Percentiles rank a stretch among this genome's conserved stretches.
These are phyloP conservation scores for Didymella lethalis DNA, from an alignment of 2,329 filamentous ascomycete species.

Conservation along the genomic window DNA sequence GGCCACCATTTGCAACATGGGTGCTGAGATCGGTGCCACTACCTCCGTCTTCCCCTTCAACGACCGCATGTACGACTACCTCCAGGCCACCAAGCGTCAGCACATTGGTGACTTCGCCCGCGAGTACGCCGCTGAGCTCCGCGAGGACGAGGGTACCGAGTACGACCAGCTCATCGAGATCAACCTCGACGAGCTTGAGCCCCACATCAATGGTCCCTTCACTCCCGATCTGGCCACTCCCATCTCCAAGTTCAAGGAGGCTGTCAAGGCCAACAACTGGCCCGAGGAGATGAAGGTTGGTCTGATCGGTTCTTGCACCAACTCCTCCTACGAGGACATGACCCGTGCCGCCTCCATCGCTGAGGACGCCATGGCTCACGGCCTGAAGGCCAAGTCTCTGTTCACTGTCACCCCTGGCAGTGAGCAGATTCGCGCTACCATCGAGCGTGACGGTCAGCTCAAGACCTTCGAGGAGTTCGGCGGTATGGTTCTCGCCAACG, in stretches of 20 bases:
- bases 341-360: slow-evolving; percentile 90
- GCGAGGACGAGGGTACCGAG: slow-evolving; percentile 86
- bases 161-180: slow-evolving; percentile 97
- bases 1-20: slow-evolving; percentile 72
- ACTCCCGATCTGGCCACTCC: slow-evolving; percentile 97
- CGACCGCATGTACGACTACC: slow-evolving; percentile 96
- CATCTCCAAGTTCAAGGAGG: slow-evolving; percentile 96
- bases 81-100: slow-evolving; percentile 86
- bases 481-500: slow-evolving; percentile 92
- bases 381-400: slow-evolving; percentile 88
- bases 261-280: slow-evolving; percentile 94
- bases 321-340: slow-evolving; percentile 91
- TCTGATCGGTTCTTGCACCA: slow-evolving; percentile 98
- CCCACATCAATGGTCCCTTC: slow-evolving; percentile 98
- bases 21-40: slow-evolving; percentile 75
- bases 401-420: slow-evolving; percentile 97
- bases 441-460: slow-evolving; percentile 85
- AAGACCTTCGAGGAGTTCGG: slow-evolving; percentile 96
- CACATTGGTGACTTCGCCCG: slow-evolving; percentile 91
- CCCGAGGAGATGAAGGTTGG: slow-evolving; percentile 96
- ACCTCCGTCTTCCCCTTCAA: slow-evolving; percentile 98
- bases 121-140: slow-evolving; percentile 82
- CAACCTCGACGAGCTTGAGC: slow-evolving; percentile 93
- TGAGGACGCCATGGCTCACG: slow-evolving; percentile 87
- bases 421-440: slow-evolving; percentile 89